These are phyloP conservation scores for Psilocybe cubensis DNA, from an alignment of 768 basidiomycete species.

Conservation along the genomic window DNA sequence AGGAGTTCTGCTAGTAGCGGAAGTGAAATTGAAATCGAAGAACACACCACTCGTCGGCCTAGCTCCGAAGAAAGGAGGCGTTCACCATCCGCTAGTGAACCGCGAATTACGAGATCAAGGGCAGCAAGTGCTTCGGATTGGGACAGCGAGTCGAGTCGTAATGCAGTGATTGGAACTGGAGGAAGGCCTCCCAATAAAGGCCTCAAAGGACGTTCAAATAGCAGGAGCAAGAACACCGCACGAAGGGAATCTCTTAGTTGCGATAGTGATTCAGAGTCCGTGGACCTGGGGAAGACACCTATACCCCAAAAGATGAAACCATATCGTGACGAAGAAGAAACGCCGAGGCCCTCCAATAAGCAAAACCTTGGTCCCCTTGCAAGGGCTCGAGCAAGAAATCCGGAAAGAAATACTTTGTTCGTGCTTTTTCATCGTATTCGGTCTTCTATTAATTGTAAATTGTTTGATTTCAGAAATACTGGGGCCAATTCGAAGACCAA, in stretches of 20 bases:
- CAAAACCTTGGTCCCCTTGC: not conserved
- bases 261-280: not conserved
- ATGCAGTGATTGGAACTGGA: not conserved
- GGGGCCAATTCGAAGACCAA: no score
- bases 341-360: not conserved
- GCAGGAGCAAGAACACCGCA: no score
- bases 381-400: not conserved
- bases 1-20: conserved; percentile 9
- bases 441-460: not conserved
- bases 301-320: not conserved
- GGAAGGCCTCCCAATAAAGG: not conserved
- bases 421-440: no score
- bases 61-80: conserved; percentile 14
- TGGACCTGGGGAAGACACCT: not conserved
- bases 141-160: conserved; percentile 4
- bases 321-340: not conserved
- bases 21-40: conserved; percentile 10
- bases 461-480: not conserved
- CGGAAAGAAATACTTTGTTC: not conserved
- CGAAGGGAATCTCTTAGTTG: no score
- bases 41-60: conserved; percentile 8
- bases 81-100: conserved; percentile 22
- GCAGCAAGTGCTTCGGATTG: no score
- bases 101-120: no score
- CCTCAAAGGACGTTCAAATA: no score